Evolutionary conservation across 1,284 basidiomycete genomes (phyloP).

Genomic region (Paramarasmius palmivorus): DNA sequence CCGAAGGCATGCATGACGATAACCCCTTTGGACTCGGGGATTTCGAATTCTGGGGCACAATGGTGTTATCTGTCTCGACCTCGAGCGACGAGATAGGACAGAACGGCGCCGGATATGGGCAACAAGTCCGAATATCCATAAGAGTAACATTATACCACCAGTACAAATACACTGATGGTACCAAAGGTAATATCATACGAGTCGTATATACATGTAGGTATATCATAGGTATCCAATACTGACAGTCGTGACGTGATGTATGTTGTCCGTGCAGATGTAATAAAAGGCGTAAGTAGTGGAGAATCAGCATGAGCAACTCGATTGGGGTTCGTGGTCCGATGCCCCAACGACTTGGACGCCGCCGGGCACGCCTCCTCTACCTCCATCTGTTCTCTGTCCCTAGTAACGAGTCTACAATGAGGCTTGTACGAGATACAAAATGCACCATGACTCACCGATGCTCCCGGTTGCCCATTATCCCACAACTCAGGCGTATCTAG

Average conservation of each 20-base stretch:
- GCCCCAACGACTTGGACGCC: conserved; percentile 43
- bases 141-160: no score
- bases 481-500: conserved; percentile 71
- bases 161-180: no score
- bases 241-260: no score
- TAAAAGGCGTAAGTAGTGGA: neutral
- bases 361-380: conserved; percentile 44
- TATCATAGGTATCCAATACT: no score
- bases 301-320: conserved; percentile 13
- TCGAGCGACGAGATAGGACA: no score
- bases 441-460: conserved; percentile 1
- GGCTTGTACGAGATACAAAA: neutral
- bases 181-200: no score
- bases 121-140: no score
- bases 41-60: neutral
- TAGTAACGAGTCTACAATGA: conserved; percentile 17
- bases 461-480: conserved; percentile 32
- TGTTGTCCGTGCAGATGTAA: no score
- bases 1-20: no score
- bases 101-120: no score
- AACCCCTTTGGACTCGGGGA: no score
- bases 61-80: neutral
- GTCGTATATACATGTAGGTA: no score
- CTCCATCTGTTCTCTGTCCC: conserved; percentile 33
- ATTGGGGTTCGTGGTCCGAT: conserved; percentile 16